Evolutionary conservation across 768 basidiomycete species (phyloP).

Genomic region (Leccinum subtestaceum): DNA sequence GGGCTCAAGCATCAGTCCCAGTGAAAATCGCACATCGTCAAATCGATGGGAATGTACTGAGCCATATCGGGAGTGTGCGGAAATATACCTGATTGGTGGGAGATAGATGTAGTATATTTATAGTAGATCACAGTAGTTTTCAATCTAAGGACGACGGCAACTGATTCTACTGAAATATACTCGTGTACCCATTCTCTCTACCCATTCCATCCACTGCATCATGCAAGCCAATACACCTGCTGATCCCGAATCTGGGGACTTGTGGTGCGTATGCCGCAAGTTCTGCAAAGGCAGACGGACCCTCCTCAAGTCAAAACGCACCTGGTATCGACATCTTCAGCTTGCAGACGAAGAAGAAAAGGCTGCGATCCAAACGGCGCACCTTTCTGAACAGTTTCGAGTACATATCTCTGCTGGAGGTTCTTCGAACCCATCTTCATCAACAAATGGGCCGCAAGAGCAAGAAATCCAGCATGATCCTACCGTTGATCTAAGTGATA

Average conservation of each 20-base stretch:
- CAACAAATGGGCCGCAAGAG: too few relatives aligned
- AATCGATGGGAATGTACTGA: neutral
- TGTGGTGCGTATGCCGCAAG: neutral
- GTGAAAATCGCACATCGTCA: neutral
- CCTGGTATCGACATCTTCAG: neutral
- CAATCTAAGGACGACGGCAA: neutral
- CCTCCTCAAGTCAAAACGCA: neutral
- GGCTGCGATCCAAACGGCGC: neutral
- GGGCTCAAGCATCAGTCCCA: slow-evolving; percentile 29
- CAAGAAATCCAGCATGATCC: too few relatives aligned
- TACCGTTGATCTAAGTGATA: too few relatives aligned
- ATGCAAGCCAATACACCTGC: neutral
- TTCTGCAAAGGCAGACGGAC: neutral
- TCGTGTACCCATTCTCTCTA: neutral
- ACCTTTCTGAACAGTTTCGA: too few relatives aligned
- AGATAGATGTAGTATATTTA: neutral
- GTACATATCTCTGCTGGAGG: too few relatives aligned
- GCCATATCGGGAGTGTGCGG: too few relatives aligned
- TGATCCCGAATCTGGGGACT: neutral
- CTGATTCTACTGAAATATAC: neutral
- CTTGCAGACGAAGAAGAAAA: neutral
- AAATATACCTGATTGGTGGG: neutral
- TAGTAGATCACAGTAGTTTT: neutral
- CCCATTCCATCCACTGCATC: too few relatives aligned
- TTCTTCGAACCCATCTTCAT: too few relatives aligned